phyloP scores from a whole-genome alignment of 768 basidiomycete species.

The Cystofilobasidium bisporidii region DNA sequence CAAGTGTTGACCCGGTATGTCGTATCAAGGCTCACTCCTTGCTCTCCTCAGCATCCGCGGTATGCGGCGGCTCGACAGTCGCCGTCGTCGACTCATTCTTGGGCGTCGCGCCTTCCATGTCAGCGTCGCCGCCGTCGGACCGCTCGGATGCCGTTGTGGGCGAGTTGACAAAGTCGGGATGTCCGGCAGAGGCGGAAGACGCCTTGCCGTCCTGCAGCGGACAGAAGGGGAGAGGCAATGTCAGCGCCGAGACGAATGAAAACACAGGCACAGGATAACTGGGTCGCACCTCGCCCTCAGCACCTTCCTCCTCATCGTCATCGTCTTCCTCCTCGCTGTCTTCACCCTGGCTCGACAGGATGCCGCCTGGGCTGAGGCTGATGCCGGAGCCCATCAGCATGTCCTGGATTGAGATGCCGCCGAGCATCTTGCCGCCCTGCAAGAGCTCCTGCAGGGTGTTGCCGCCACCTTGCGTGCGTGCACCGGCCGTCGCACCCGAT shows the following conservation, averaged over 20 bases:
- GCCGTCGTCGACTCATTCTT: too few species aligned
- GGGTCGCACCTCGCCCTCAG: conserved; percentile 15
- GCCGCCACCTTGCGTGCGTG: not conserved
- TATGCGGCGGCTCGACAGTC: too few species aligned
- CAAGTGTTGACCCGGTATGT: too few species aligned
- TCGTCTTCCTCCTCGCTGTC: conserved; percentile 33
- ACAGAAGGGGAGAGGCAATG: not conserved
- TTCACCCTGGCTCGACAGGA: conserved; percentile 1
- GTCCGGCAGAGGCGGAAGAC: too few species aligned
- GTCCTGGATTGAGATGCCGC: conserved; percentile 25
- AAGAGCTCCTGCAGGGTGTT: conserved; percentile 7
- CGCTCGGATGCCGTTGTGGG: not conserved
- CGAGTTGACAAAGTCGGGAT: not conserved
- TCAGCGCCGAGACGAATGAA: not conserved
- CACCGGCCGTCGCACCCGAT: not conserved
- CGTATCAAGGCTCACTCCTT: too few species aligned
- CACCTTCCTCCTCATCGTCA: conserved; percentile 31
- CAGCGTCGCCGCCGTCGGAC: not conserved
- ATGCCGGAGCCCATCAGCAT: conserved; percentile 23
- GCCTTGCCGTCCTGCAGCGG: too few species aligned
- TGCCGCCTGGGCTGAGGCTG: conserved; percentile 3
- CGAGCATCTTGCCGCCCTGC: conserved; percentile 26
- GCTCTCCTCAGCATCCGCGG: too few species aligned
- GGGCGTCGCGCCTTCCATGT: not conserved
- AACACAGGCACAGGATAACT: not conserved